Conservation (phyloP, 2,329 filamentous ascomycete genomes). For the Penicillium decumbens region DNA sequence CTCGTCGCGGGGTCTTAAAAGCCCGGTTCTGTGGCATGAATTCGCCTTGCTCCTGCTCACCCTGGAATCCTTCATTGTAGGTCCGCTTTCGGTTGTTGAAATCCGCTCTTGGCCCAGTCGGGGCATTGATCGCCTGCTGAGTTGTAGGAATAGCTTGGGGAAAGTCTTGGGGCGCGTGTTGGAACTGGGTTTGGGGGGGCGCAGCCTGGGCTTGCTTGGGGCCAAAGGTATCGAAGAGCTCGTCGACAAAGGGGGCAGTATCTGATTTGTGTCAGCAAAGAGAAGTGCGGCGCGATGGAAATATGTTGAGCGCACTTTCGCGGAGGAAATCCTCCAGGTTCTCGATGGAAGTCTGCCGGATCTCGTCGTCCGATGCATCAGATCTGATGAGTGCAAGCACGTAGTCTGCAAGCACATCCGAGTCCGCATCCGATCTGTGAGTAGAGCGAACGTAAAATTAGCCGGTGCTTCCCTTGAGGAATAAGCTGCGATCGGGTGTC, state of each 20-base stretch:
- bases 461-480: background rate
- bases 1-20: conserved; percentile 44
- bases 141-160: conserved; percentile 21
- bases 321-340: conserved; percentile 56
- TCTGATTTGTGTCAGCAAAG: conserved; percentile 35
- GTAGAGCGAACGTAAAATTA: conserved; percentile 3
- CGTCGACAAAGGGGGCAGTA: conserved; percentile 52
- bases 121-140: conserved; percentile 22
- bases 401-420: conserved; percentile 59
- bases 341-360: conserved; percentile 51
- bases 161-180: conserved; percentile 19
- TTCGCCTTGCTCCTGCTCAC: conserved; percentile 42
- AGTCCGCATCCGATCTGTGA: conserved; percentile 57
- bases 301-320: conserved; percentile 42
- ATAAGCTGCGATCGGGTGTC: background rate
- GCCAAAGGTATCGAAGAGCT: conserved; percentile 51
- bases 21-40: conserved; percentile 42
- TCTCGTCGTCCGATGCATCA: conserved; percentile 52
- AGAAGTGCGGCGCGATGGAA: conserved; percentile 17
- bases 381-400: conserved; percentile 56
- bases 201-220: conserved; percentile 38
- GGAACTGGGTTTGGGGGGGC: conserved; percentile 22
- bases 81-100: conserved; percentile 50
- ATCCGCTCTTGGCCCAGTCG: conserved; percentile 21
- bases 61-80: conserved; percentile 49